Percentiles rank a stretch among this genome's conserved stretches.
Evolutionary conservation across 2,329 filamentous ascomycete species (phyloP).

Genomic region (Pseudogymnoascus sp.): DNA sequence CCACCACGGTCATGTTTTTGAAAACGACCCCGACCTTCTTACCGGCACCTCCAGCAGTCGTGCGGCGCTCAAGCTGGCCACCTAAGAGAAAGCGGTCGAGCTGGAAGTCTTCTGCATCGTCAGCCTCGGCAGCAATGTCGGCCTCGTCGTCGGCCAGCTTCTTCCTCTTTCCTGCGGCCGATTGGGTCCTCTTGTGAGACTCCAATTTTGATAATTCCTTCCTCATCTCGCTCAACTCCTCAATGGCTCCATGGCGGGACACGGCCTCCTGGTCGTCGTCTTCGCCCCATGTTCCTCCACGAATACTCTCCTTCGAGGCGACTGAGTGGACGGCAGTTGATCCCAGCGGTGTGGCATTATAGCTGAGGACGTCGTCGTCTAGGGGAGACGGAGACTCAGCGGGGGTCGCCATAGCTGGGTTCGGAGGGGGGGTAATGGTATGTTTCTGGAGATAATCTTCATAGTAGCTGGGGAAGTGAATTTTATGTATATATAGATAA

Average conservation of each 20-base stretch:
- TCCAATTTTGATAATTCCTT: not conserved
- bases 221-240: not conserved
- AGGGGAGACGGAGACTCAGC: constrained; percentile 2
- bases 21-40: constrained; percentile 74
- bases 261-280: constrained; percentile 1
- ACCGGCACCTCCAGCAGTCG: constrained; percentile 50
- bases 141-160: not conserved
- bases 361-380: constrained; percentile 1
- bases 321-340: constrained; percentile 2
- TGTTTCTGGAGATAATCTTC: not conserved
- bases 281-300: constrained; percentile 5
- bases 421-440: not conserved
- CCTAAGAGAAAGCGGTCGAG: constrained; percentile 62
- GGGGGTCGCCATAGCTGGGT: not conserved
- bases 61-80: constrained; percentile 67
- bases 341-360: not conserved
- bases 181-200: not conserved
- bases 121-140: constrained; percentile 18
- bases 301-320: not conserved
- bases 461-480: not conserved
- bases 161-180: not conserved
- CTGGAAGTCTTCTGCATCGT: constrained; percentile 53
- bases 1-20: constrained; percentile 67
- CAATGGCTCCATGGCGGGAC: not conserved
- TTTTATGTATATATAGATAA: constrained; percentile 4